Evolutionary conservation across 306 rosid species (phyloP).

Genomic region (Cajanus cajan): DNA sequence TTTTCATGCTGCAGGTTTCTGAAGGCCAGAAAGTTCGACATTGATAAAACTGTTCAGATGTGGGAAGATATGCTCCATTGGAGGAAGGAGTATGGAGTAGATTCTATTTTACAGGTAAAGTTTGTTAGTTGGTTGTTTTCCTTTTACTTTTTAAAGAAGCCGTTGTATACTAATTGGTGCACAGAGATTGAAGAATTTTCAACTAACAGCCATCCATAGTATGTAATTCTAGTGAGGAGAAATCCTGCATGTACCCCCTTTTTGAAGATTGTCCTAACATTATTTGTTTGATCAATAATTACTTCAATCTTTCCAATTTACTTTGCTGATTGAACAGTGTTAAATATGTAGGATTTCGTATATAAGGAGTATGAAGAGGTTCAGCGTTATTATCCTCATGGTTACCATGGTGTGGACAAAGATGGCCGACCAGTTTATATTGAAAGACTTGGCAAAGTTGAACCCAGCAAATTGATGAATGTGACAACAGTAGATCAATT

Average conservation of each 20-base stretch:
- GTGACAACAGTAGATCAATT: constrained; percentile 86
- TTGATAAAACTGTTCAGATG: constrained; percentile 83
- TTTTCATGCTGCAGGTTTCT: constrained; percentile 68
- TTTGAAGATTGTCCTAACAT: constrained; percentile 21
- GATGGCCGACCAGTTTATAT: constrained; percentile 89
- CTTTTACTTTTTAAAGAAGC: constrained; percentile 9
- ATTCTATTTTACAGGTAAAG: constrained; percentile 73
- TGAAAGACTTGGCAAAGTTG: constrained; percentile 92
- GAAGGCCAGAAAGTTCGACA: constrained; percentile 89
- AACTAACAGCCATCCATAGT: constrained; percentile 28
- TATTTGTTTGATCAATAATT: constrained; percentile 20
- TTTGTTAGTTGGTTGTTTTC: constrained; percentile 1
- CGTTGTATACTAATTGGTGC: background rate
- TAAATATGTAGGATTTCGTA: constrained; percentile 60
- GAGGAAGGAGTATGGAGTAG: constrained; percentile 75
- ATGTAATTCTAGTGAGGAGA: constrained; percentile 26
- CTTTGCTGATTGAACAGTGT: constrained; percentile 26
- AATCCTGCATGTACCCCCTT: constrained; percentile 5
- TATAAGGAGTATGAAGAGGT: constrained; percentile 83
- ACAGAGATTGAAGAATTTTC: background rate
- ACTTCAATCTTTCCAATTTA: constrained; percentile 15
- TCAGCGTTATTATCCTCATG: constrained; percentile 85
- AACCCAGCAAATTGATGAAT: constrained; percentile 77
- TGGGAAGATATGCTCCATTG: constrained; percentile 93
- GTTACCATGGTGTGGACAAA: constrained; percentile 95